These are phyloP conservation scores for Macrotyloma uniflorum DNA, from an alignment of 306 rosid genomes.

Conservation along the genomic window DNA sequence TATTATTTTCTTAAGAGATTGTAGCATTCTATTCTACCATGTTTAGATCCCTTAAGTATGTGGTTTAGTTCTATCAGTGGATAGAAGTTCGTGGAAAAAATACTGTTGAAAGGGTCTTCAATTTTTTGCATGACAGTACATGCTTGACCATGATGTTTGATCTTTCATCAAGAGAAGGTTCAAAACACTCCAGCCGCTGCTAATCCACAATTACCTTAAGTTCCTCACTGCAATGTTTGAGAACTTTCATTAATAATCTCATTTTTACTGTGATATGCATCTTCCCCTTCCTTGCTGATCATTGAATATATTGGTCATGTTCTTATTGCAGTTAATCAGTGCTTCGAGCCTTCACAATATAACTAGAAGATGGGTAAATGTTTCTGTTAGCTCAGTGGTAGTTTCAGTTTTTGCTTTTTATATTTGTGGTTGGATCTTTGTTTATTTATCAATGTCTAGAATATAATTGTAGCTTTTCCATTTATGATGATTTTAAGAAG, in stretches of 20 bases:
- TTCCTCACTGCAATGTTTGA: conserved; percentile 58
- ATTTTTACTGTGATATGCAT: not conserved
- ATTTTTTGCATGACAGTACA: conserved; percentile 46
- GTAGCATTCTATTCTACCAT: no score
- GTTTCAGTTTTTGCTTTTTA: conserved; percentile 19
- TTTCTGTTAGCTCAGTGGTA: conserved; percentile 76
- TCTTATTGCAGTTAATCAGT: conserved; percentile 68
- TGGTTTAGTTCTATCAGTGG: not conserved
- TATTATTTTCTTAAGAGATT: no score
- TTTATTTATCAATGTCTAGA: conserved; percentile 16
- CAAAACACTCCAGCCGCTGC: conserved; percentile 65
- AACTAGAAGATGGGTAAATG: conserved; percentile 82
- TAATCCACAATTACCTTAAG: conserved; percentile 80
- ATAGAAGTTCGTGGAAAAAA: not conserved
- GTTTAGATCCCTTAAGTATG: no score
- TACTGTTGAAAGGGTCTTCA: not conserved
- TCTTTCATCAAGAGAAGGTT: conserved; percentile 76
- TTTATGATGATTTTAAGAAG: conserved; percentile 13
- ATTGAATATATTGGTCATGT: conserved; percentile 25
- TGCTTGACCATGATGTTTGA: conserved; percentile 86
- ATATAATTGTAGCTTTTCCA: not conserved
- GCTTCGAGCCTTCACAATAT: conserved; percentile 75
- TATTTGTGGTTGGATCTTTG: not conserved
- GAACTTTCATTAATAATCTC: not conserved
- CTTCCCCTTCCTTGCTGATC: not conserved